Evolutionary conservation across 257 asterid genomes (phyloP).

Genomic region (Osmanthus fragrans): DNA sequence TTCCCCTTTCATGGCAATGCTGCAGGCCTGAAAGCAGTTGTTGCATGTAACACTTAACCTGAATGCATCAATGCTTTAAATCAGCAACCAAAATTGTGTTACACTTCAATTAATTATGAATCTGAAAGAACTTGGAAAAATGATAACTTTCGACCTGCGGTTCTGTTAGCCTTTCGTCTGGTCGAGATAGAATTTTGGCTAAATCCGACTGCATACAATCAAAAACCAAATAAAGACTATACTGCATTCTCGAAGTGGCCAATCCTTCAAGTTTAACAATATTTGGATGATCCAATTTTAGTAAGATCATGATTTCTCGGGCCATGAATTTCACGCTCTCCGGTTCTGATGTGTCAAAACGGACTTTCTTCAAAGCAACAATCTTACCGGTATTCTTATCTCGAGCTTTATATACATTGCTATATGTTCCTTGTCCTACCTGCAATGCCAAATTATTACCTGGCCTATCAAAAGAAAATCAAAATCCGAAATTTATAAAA

Average conservation of each 20-base stretch:
- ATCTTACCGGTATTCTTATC: no score
- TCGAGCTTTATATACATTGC: no score
- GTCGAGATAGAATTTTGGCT: constrained; percentile 51
- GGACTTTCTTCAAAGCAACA: no score
- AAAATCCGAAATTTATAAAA: no score
- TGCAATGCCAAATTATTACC: background rate
- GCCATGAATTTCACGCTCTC: constrained; percentile 94
- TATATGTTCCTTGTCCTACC: no score
- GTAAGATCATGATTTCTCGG: constrained; percentile 67
- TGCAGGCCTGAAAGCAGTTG: constrained; percentile 74
- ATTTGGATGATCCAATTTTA: constrained; percentile 74
- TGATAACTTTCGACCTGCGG: constrained; percentile 53
- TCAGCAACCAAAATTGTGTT: background rate
- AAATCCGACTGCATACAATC: constrained; percentile 73
- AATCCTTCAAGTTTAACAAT: constrained; percentile 75
- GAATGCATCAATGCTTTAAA: constrained; percentile 17
- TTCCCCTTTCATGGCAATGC: constrained; percentile 80
- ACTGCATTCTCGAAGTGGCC: constrained; percentile 93
- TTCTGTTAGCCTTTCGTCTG: constrained; percentile 62
- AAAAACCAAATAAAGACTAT: constrained; percentile 73
- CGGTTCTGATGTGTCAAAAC: constrained; percentile 11
- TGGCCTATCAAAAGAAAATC: background rate
- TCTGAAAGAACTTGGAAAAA: background rate
- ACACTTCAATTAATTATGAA: background rate
- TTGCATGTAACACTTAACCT: constrained; percentile 74